Evolutionary conservation across 768 basidiomycete species (phyloP).

Genomic region (Psilocybe cubensis): DNA sequence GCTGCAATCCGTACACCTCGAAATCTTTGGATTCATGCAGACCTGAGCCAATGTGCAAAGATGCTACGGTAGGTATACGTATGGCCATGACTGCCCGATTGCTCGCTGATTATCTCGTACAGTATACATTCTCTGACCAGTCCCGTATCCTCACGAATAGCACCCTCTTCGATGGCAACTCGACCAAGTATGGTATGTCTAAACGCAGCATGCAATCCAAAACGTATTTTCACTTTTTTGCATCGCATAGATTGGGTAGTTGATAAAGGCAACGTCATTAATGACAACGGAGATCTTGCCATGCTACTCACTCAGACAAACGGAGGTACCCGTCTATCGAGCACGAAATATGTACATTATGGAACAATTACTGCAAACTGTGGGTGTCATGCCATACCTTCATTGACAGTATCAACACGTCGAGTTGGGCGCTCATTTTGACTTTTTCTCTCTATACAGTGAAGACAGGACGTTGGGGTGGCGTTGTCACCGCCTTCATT

Average conservation of each 20-base stretch:
- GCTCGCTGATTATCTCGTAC: not conserved
- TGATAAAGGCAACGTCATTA: conserved; percentile 67
- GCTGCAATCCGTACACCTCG: conserved; percentile 83
- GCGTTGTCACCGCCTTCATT: conserved; percentile 85
- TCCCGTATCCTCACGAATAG: conserved; percentile 69
- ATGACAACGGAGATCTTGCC: conserved; percentile 70
- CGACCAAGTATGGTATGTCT: conserved; percentile 60
- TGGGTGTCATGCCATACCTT: conserved; percentile 37
- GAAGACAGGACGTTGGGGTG: conserved; percentile 79
- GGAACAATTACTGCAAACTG: conserved; percentile 71
- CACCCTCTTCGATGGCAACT: conserved; percentile 75
- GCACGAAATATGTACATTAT: conserved; percentile 83
- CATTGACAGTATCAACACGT: not conserved
- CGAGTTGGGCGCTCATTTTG: not conserved
- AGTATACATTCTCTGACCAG: conserved; percentile 69
- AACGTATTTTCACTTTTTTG: not conserved
- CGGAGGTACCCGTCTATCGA: conserved; percentile 78
- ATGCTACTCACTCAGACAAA: conserved; percentile 70
- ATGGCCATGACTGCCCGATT: not conserved
- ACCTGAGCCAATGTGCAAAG: conserved; percentile 74
- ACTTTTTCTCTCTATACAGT: conserved; percentile 42
- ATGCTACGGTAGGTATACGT: conserved; percentile 49
- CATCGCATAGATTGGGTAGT: conserved; percentile 64
- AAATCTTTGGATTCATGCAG: conserved; percentile 64
- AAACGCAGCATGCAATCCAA: not conserved